phyloP scores from a whole-genome alignment of 192 early-diverging fungal species.

The Coemansia sp. region DNA sequence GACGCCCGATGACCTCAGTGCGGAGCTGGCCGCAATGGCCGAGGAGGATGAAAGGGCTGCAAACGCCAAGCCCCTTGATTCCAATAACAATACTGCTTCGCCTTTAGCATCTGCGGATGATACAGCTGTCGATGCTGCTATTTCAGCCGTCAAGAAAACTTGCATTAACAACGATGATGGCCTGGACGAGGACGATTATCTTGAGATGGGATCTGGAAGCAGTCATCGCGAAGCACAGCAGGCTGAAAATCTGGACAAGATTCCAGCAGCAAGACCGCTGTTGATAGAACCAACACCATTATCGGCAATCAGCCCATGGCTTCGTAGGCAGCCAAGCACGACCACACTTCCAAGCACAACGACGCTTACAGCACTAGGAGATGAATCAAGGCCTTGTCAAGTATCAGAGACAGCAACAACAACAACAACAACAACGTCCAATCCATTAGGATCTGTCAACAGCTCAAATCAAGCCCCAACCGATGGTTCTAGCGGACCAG shows the following conservation, averaged over 20 bases:
- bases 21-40: conserved; percentile 8
- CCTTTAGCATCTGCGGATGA: neutral
- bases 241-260: neutral
- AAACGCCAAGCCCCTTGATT: neutral
- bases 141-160: neutral
- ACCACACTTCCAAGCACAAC: conserved; percentile 6
- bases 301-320: neutral
- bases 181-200: conserved; percentile 16
- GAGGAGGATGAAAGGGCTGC: neutral
- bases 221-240: neutral
- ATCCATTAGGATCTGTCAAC: neutral
- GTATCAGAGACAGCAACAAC: neutral
- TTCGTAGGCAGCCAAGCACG: neutral
- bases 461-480: neutral
- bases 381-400: neutral
- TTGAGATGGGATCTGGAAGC: conserved; percentile 2
- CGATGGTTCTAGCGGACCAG: neutral
- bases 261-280: too few relatives aligned
- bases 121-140: neutral
- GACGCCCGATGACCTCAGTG: conserved; percentile 26
- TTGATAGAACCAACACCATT: too few relatives aligned
- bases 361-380: neutral
- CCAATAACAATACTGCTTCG: neutral
- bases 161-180: neutral
- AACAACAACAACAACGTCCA: neutral